Evolutionary conservation across 2,329 filamentous ascomycete species (phyloP), one percentile per base, ranked within the genome.

Genomic region (Fusarium pseudocircinatum): DNA sequence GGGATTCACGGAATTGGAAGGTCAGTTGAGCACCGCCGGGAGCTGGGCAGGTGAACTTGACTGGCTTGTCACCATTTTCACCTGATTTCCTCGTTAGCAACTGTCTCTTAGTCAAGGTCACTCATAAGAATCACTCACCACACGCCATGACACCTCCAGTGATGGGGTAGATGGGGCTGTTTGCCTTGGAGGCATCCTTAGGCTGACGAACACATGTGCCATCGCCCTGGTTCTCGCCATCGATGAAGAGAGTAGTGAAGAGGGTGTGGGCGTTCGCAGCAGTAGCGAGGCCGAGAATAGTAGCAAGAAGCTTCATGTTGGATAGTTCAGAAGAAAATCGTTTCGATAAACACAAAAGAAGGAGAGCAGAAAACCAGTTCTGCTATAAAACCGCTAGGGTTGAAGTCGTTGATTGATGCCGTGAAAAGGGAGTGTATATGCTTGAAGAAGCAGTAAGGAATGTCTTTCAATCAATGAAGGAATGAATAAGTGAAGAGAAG

Each of bases 191-290:
- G 7, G 85, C 82, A 61, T 89, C 83, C 44, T 82, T 84, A 60
- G 88, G 88, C 88, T 92, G 92, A 46, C 93, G 90, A 57, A 95
- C 87, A 76, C 92, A 94, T 32, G 90, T 91, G 36, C 89, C 92
- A 78, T 93, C 90, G 69, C 93, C 93, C 81, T 94, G 90, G 75
- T 88, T 86, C 53, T 86, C 81, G 67, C 87, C 87, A 75, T 92
- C 84, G 74, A 93, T 82, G 73, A 87, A 91, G 54, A 93, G 83
- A 8, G 88, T 92, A 4, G 90, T 91, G 78, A 93, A 89, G 54
- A 89, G 80, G 11, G 90, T 92, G 78, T 93, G 91, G 46, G 88
- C 89, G 53, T 78, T 80, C 28, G 81, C 82, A n/a, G 79, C 69
- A 20, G 80, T 76, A 59, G 82, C 82, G 60, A 87, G 69, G 60